Evolutionary conservation across 805 yeast genomes (phyloP), one percentile per base, ranked within the genome.

Genomic region (Saccharomyces paradoxus): DNA sequence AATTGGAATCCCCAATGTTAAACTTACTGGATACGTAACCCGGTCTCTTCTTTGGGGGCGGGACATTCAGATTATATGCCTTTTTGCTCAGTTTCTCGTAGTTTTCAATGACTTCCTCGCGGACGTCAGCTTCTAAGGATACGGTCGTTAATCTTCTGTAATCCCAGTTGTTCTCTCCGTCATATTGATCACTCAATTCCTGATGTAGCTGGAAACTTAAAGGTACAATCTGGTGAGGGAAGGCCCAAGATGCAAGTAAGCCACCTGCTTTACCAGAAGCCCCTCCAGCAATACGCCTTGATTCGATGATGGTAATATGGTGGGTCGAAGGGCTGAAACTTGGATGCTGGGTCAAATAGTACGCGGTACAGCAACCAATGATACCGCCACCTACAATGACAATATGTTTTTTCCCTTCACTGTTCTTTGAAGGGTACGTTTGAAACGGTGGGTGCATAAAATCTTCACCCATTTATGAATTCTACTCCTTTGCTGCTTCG

Each of bases 221-320:
- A 0, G 96, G 94, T 7, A 90, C 98, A 51, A 92, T 82, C 69
- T 89, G 96, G 62, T 86, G 90, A 0, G 99, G 99, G 70, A 94
- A 94, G 0, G 98, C 98, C 96, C 97, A 91, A 24, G 87, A 78
- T 1, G 98, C 97, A 51, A 92, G 72, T 50, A 92, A 76, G 0
- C 99, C 99, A 48, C 98, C 99, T 6, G 99, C 98, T 64, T 92
- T 94, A 53, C 99, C 99, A 46, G 89, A 81, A 21, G 99, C 98
- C 50, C 97, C 98, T 52, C 97, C 96, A 0, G 98, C 99, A 5
- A 95, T 96, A 63, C 96, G 77, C 58, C 88, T 89, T 52, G 92
- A 83, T 70, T 92, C 99, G 13, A 94, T 67, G 21, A 92, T 80
- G 6, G 96, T 87, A 59, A 92, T 87, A 63, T 88, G 90, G 66